Evolutionary conservation across 495 filamentous ascomycete genomes (phyloP), one percentile per base, ranked within the genome.

Genomic region (Viridothelium virens): DNA sequence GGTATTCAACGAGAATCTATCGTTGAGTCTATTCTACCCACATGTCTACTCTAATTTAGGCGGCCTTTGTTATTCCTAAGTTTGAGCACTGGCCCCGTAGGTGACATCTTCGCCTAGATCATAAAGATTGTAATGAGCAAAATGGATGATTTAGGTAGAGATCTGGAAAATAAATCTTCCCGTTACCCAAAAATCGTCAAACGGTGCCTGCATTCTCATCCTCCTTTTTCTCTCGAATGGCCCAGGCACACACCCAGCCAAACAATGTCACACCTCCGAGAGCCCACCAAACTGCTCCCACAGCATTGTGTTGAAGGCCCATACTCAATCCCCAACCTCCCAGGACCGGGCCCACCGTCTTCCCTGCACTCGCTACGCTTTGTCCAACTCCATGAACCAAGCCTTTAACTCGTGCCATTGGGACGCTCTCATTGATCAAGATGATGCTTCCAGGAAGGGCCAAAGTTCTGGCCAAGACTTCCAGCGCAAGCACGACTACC

Each of bases 351-450:
- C 53, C 53, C 5, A 59, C 31, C 2, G 53, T 59, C 31, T 59
- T 59, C 31, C 25, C 53, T 59, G 53, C 53, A 36, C 53, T 59
- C 53, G 53, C 53, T 34, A 59, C 53, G 53, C 53, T 59, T 36
- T 59, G 53, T 7, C 53, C 53, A 2, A 59, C 53, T 18, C 53
- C 53, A 36, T 59, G 53, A 36, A 59, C 31, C 6, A 59, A 18
- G 0, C 53, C 53, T 18, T 36, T 59, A 3, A 59, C 53, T 31
- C 36, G 53, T 14, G 53, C 1, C 31, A 18, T 59, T 2, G 53
- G 53, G 7, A 59, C 2, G 31, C 53, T 59, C 53, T 59, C 53
- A 36, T 59, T 59, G 31, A 59, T 59, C 25, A 59, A 31, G 14
- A 59, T 36, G 11, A 59, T 59, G 53, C 53, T 59, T 36, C 53